Evolutionary conservation across 2,329 filamentous ascomycete genomes (phyloP), one percentile per base, ranked within the genome.

Genomic region (Fusarium setosum): DNA sequence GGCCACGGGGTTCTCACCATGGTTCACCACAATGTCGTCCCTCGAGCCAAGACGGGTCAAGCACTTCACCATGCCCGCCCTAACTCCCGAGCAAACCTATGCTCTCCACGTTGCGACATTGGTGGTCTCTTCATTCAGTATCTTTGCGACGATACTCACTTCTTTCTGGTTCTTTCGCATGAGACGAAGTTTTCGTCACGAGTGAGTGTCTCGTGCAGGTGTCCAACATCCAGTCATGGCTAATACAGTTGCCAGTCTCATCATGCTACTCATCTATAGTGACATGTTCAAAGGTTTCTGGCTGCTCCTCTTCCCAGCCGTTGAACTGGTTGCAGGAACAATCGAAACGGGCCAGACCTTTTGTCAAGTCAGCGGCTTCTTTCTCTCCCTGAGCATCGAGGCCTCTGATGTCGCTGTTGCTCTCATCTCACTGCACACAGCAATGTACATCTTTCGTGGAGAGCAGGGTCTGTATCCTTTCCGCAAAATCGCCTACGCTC

Each of bases 91-190:
- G 8, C 68, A 76, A 38, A 66, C 73, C 6, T 53, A 68, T 45
- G 48, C 35, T 3, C 64, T 77, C 8, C 61, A 73, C 15, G 20
- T 74, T 5, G 63, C 71, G 3, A 75, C 83, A 1, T 68, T 88
- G 17, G 68, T 75, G 4, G 72, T 81, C 21, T 78, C 82, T 5
- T 77, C 80, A 1, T 59, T 88, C 65, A 92, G 90, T 68, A 78
- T 92, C 29, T 52, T 83, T 4, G 81, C 86, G 11, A 85, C 84
- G 0, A 69, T 88, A 7, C 72, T 86, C 26, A 83, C 88, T 3
- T 84, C 90, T 37, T 91, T 90, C 77, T 93, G 90, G 88, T 93
- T 94, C 72, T 80, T 87, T 57, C 84, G 87, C 63, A 94, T 94
- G 90, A 84, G 87, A 67, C 85, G 90, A 71, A 88, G 85, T 64